These are phyloP conservation scores for Cyclostephanos tholiformis DNA, from an alignment of 108 stramenopile species.

Conservation along the genomic window DNA sequence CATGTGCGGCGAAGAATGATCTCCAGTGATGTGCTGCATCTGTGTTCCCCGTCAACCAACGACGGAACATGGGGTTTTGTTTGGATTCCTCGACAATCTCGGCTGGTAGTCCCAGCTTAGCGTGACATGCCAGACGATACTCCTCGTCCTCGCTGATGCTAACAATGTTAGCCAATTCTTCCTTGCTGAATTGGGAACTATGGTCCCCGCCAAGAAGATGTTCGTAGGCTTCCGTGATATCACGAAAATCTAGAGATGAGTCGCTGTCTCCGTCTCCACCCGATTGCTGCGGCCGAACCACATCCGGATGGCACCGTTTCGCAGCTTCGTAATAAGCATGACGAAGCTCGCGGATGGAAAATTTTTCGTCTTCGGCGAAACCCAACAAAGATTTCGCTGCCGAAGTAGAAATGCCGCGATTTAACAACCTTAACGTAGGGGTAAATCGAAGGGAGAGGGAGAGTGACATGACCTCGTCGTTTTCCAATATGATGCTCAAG, in stretches of 20 bases:
- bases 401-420: conserved; percentile 38
- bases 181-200: conserved; percentile 10
- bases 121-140: conserved; percentile 66
- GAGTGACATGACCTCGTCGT: conserved; percentile 3
- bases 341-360: conserved; percentile 59
- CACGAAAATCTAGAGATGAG: conserved; percentile 49
- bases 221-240: conserved; percentile 74
- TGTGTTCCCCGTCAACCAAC: conserved; percentile 76
- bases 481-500: neutral
- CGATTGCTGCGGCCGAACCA: conserved; percentile 15
- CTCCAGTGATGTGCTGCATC: conserved; percentile 78
- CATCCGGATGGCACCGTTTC: conserved; percentile 76
- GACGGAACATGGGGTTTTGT: conserved; percentile 74
- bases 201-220: conserved; percentile 43
- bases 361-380: conserved; percentile 32
- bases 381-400: conserved; percentile 56
- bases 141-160: conserved; percentile 63
- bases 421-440: neutral
- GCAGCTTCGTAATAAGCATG: conserved; percentile 75
- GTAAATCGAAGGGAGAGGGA: neutral
- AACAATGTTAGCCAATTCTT: conserved; percentile 30
- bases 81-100: conserved; percentile 89
- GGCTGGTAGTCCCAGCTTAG: conserved; percentile 65
- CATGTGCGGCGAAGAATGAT: conserved; percentile 68
- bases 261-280: conserved; percentile 23